phyloP scores from a whole-genome alignment of 2,329 filamentous ascomycete genomes.

The Colletotrichum endophyticum region DNA sequence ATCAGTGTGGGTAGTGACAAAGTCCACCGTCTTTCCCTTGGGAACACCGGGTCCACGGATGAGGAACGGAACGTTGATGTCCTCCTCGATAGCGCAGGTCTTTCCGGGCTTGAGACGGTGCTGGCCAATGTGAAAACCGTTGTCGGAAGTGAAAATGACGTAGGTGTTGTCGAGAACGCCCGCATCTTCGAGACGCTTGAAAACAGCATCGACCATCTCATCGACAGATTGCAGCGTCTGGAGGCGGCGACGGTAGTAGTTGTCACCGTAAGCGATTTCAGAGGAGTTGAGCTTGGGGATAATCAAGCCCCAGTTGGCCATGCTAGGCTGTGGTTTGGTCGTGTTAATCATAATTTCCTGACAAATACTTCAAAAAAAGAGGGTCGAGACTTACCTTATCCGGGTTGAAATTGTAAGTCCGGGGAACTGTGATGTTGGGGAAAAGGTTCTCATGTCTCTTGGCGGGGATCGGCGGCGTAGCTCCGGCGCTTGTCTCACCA shows the following conservation, averaged over 20 bases:
- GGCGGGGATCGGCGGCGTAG: slow-evolving; percentile 57
- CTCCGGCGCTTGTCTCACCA: slow-evolving; percentile 6
- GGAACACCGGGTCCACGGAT: slow-evolving; percentile 60
- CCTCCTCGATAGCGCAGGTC: slow-evolving; percentile 62
- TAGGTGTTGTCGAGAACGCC: slow-evolving; percentile 69
- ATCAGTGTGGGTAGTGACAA: slow-evolving; percentile 66
- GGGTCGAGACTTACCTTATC: slow-evolving; percentile 37
- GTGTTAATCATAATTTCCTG: no score
- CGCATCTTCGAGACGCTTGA: slow-evolving; percentile 46
- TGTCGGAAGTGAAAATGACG: slow-evolving; percentile 64
- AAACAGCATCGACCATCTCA: slow-evolving; percentile 54
- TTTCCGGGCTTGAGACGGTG: slow-evolving; percentile 64
- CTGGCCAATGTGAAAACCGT: slow-evolving; percentile 66
- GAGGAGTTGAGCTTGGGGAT: slow-evolving; percentile 45
- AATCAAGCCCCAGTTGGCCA: slow-evolving; percentile 51
- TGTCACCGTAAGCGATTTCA: slow-evolving; percentile 51
- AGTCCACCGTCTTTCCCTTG: slow-evolving; percentile 38
- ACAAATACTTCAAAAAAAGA: no score
- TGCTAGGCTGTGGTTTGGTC: slow-evolving; percentile 29
- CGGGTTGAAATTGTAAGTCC: slow-evolving; percentile 71
- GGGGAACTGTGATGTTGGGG: slow-evolving; percentile 60
- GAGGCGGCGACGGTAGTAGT: slow-evolving; percentile 56
- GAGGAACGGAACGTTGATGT: slow-evolving; percentile 63
- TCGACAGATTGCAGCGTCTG: slow-evolving; percentile 60
- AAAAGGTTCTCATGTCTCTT: slow-evolving; percentile 69